Evolutionary conservation across 1,139 yeast species (phyloP), one percentile per base, ranked within the genome.

Genomic region (Arxiozyma bovina): DNA sequence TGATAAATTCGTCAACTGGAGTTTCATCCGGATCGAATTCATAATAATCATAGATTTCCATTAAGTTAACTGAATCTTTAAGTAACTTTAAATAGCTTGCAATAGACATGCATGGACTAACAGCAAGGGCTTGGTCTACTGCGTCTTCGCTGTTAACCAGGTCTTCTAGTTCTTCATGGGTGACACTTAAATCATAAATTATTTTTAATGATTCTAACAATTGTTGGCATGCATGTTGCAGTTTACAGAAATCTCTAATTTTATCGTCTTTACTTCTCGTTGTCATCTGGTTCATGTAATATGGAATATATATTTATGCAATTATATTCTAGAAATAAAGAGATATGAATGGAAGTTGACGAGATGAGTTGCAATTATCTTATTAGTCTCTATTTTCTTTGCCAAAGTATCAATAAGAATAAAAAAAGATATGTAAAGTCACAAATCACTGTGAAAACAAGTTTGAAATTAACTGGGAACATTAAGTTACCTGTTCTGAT

Each of bases 171-270:
- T 55, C 54, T 17, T 42, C 52, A 8, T 51, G 41, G 7, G 49
- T 27, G 17, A 51, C 34, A 12, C 54, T 54, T 25, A 44, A 42
- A 34, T 56, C 55, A 30, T 55, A 51, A n/a, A 59, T 54, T 12
- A 48, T 38, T 20, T 50, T 48, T 5, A 56, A 25, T 15, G 61
- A 50, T n/a, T 57, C 60, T 17, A 51, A 42, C 21, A 58, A 42
- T 27, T 54, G 53, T 8, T 48, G 50, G 45, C 57, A 55, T 12
- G 60, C 60, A 40, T 53, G 43, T 38, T 53, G 58, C 15, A 58
- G 38, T 42, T 56, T 54, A 40, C 53, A 53, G 50, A 57, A 58
- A 17, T 54, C 54, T 23, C 59, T 54, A 22, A 49, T 49, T 27
- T 49, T 49, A 17, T 49, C 46, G 34, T 41, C 51, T 41, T 21